phyloP scores from a whole-genome alignment of 805 yeast species.

The Saccharomycopsis selenospora region DNA sequence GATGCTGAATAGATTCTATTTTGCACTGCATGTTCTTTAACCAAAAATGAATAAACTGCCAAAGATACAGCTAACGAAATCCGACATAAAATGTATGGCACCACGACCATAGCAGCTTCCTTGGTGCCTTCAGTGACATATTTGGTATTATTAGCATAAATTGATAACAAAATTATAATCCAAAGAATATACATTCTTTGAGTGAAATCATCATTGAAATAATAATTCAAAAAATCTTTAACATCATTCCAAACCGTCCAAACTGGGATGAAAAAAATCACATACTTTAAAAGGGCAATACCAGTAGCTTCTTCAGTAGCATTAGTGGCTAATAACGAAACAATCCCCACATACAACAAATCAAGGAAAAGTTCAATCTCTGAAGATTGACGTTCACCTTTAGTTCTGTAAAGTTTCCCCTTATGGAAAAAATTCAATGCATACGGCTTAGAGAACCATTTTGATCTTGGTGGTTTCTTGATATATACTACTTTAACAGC shows the following conservation, averaged over 20 bases:
- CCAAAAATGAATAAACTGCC: conserved; percentile 34
- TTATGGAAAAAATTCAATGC: conserved; percentile 56
- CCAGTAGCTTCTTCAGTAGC: conserved; percentile 48
- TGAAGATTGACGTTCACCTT: conserved; percentile 45
- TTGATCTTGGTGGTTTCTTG: conserved; percentile 29
- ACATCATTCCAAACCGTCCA: conserved; percentile 62
- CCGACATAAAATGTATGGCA: conserved; percentile 36
- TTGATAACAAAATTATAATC: conserved; percentile 42
- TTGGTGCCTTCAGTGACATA: conserved; percentile 31
- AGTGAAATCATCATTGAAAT: conserved; percentile 51
- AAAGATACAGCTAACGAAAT: conserved; percentile 29
- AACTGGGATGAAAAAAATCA: conserved; percentile 48
- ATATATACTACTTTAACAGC: conserved; percentile 39
- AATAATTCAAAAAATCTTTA: conserved; percentile 56
- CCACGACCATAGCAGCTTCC: conserved; percentile 34
- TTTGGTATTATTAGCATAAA: conserved; percentile 44
- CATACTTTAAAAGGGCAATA: conserved; percentile 38
- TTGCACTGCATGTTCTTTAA: conserved; percentile 46
- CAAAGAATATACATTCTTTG: conserved; percentile 48
- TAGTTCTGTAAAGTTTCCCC: conserved; percentile 49
- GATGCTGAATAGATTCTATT: conserved; percentile 34
- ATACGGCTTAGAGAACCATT: conserved; percentile 43
- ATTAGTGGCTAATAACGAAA: conserved; percentile 48
- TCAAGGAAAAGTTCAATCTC: conserved; percentile 55
- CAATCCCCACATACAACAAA: conserved; percentile 56